A percentile compares a stretch with the other conserved stretches of the same genome.
phyloP scores from a whole-genome alignment of 192 early-diverging fungal genomes.

The Coemansia sp. region DNA sequence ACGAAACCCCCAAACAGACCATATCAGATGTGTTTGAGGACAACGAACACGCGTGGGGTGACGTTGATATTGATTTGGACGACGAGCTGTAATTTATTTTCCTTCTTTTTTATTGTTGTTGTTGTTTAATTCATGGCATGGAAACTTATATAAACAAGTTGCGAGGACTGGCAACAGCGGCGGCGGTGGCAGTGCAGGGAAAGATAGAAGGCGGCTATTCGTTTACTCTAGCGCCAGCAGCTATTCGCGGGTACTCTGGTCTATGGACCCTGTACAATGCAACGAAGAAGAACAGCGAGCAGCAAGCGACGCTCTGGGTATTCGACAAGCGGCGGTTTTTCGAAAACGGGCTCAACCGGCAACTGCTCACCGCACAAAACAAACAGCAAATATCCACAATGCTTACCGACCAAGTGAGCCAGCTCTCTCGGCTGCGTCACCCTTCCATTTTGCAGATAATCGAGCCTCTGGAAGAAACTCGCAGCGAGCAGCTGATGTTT shows the following conservation, averaged over 20 bases:
- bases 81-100: conserved; percentile 17
- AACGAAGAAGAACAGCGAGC: conserved; percentile 57
- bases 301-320: conserved; percentile 64
- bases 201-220: conserved; percentile 46
- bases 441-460: conserved; percentile 73
- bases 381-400: conserved; percentile 56
- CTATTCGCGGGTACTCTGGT: conserved; percentile 43
- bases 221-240: conserved; percentile 5
- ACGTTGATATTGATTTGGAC: conserved; percentile 32
- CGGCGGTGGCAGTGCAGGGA: conserved; percentile 40
- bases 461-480: conserved; percentile 69
- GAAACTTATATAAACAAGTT: conserved; percentile 47
- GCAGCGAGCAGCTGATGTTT: conserved; percentile 63
- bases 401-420: conserved; percentile 63
- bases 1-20: neutral
- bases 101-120: neutral
- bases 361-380: conserved; percentile 45
- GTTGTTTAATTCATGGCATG: conserved; percentile 16
- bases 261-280: conserved; percentile 70
- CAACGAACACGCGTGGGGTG: conserved; percentile 23
- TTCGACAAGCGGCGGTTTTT: conserved; percentile 70
- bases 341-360: conserved; percentile 53
- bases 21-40: conserved; percentile 2
- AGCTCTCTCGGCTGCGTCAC: conserved; percentile 72
- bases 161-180: conserved; percentile 47